A percentile compares a stretch with the other conserved stretches of the same genome.
phyloP scores from a whole-genome alignment of 768 basidiomycete species.

The Dioszegia hungarica region DNA sequence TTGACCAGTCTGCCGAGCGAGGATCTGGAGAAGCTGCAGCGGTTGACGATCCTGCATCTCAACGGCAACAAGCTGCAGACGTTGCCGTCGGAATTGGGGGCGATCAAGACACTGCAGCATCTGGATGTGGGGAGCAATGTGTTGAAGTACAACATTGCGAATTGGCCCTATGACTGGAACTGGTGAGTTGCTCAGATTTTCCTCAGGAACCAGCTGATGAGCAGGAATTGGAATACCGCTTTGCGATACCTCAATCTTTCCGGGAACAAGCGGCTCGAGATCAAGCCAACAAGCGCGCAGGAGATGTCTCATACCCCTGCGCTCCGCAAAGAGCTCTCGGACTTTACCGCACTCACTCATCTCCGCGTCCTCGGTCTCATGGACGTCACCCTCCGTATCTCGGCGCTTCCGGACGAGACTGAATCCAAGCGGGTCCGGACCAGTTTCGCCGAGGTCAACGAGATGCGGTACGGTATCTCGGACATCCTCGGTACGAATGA shows the following conservation, averaged over 20 bases:
- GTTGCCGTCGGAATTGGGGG: slow-evolving; percentile 81
- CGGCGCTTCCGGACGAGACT: slow-evolving; percentile 55
- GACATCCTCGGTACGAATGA: slow-evolving; percentile 77
- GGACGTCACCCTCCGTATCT: slow-evolving; percentile 74
- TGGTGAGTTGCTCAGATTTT: slow-evolving; percentile 59
- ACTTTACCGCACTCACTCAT: slow-evolving; percentile 79
- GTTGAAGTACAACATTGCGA: slow-evolving; percentile 94
- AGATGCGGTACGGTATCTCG: slow-evolving; percentile 93
- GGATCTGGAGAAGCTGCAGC: slow-evolving; percentile 68
- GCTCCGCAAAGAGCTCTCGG: slow-evolving; percentile 58
- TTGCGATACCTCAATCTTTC: slow-evolving; percentile 93
- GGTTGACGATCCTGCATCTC: slow-evolving; percentile 70
- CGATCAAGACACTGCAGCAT: slow-evolving; percentile 68
- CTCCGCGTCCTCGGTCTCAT: slow-evolving; percentile 91
- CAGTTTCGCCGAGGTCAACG: slow-evolving; percentile 78
- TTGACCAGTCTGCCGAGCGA: slow-evolving; percentile 83
- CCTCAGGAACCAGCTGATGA: background rate
- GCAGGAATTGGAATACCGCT: slow-evolving; percentile 92
- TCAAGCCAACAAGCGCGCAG: slow-evolving; percentile 66
- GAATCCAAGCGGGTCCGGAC: slow-evolving; percentile 89
- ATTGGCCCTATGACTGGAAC: slow-evolving; percentile 99
- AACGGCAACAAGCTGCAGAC: slow-evolving; percentile 94
- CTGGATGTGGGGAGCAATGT: slow-evolving; percentile 91
- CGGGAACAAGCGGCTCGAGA: slow-evolving; percentile 92
- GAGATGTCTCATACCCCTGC: slow-evolving; percentile 47